Conservation (phyloP, 352 stramenopile species). For the Phytophthora litchii region DNA sequence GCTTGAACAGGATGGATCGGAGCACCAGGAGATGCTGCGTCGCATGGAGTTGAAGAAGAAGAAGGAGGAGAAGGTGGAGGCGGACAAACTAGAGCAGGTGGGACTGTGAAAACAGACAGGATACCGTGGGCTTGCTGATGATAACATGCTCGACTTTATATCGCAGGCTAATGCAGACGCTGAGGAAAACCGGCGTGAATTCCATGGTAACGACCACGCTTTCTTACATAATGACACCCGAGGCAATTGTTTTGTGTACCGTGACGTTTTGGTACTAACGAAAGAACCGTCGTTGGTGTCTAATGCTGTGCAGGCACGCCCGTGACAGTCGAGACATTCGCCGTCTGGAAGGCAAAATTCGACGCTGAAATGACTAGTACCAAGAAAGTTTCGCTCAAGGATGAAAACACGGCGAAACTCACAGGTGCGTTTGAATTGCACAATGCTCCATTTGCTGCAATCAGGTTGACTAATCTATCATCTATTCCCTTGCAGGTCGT, state of each 20-base stretch:
- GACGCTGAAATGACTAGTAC: conserved; percentile 61
- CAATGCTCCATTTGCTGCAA: not conserved
- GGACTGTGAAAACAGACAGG: conserved; percentile 3
- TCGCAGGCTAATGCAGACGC: conserved; percentile 34
- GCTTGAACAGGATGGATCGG: conserved; percentile 69
- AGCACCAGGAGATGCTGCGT: conserved; percentile 90
- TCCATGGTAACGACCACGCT: conserved; percentile 31
- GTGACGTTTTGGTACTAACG: conserved; percentile 3
- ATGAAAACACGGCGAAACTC: conserved; percentile 75
- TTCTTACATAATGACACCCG: not conserved
- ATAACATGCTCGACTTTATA: conserved; percentile 12
- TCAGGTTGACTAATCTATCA: conserved; percentile 12
- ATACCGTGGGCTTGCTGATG: not conserved
- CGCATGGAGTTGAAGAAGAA: conserved; percentile 84
- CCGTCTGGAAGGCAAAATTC: conserved; percentile 74
- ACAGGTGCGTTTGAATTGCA: conserved; percentile 42
- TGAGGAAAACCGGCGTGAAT: conserved; percentile 33
- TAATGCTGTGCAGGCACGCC: conserved; percentile 53
- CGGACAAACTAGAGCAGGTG: conserved; percentile 52
- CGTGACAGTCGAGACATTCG: conserved; percentile 83
- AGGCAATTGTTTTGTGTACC: not conserved
- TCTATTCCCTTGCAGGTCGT: conserved; percentile 39
- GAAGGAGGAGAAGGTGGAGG: conserved; percentile 73
- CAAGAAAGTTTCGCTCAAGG: conserved; percentile 64
- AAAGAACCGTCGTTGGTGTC: conserved; percentile 4